A percentile compares a stretch with the other conserved stretches of the same genome.
Conservation (phyloP, 2,329 filamentous ascomycete species). For the Arthrobotrys sinensis region DNA sequence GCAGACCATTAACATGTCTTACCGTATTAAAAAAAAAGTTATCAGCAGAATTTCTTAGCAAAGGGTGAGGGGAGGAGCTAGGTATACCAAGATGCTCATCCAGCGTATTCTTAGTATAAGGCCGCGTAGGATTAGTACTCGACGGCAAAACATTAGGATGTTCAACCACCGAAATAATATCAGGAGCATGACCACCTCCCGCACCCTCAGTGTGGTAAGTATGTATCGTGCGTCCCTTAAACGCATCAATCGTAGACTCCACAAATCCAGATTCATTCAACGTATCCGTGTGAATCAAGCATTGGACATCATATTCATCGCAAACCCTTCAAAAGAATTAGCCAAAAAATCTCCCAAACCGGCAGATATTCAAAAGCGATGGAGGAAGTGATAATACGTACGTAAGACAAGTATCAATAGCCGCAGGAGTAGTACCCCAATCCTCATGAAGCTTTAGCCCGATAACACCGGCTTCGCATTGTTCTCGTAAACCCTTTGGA, state of each 20-base stretch:
- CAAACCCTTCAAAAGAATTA: slow-evolving; percentile 73
- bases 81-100: slow-evolving; percentile 81
- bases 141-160: slow-evolving; percentile 87
- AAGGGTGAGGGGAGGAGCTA: not conserved
- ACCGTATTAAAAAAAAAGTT: not conserved
- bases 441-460: slow-evolving; percentile 96
- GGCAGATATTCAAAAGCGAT: not conserved
- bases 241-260: slow-evolving; percentile 87
- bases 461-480: slow-evolving; percentile 85
- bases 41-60: not conserved
- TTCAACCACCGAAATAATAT: slow-evolving; percentile 95
- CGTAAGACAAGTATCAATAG: slow-evolving; percentile 85
- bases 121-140: slow-evolving; percentile 91
- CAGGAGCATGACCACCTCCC: slow-evolving; percentile 92
- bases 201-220: slow-evolving; percentile 98
- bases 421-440: slow-evolving; percentile 91
- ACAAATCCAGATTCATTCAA: slow-evolving; percentile 98
- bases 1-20: slow-evolving; percentile 97
- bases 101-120: slow-evolving; percentile 90
- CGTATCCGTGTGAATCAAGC: slow-evolving; percentile 94
- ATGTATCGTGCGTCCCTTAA: slow-evolving; percentile 90
- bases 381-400: not conserved
- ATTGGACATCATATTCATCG: slow-evolving; percentile 92
- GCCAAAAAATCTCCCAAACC: not conserved
- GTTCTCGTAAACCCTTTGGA: slow-evolving; percentile 80